Percentiles rank a stretch among this genome's conserved stretches.
These are phyloP conservation scores for Penicillium frequentans DNA, from an alignment of 2,329 filamentous ascomycete genomes.

Conservation along the genomic window DNA sequence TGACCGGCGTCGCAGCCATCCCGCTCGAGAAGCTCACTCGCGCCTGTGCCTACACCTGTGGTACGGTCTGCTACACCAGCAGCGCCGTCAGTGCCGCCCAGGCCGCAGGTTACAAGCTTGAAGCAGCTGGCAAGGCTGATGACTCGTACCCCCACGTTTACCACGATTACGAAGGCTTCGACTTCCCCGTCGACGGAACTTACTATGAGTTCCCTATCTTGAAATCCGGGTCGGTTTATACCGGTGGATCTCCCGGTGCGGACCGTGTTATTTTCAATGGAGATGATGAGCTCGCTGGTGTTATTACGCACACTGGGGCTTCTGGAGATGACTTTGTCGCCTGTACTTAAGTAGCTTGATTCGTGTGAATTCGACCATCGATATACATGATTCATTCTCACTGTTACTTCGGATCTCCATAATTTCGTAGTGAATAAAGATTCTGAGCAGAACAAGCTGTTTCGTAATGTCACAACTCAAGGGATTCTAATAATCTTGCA, in stretches of 20 bases:
- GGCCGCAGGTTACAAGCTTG: slow-evolving; percentile 53
- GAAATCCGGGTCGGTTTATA: slow-evolving; percentile 51
- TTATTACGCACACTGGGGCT: slow-evolving; percentile 70
- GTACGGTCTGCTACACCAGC: slow-evolving; percentile 53
- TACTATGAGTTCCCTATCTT: slow-evolving; percentile 66
- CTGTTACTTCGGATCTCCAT: too few relatives aligned
- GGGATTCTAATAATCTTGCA: background rate
- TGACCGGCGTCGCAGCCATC: slow-evolving; percentile 24
- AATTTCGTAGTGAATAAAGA: too few relatives aligned
- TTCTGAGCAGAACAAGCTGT: too few relatives aligned
- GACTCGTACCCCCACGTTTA: slow-evolving; percentile 59
- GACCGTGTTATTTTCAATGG: slow-evolving; percentile 67
- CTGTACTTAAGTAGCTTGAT: slow-evolving; percentile 40
- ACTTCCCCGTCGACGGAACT: slow-evolving; percentile 57
- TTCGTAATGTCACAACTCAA: background rate
- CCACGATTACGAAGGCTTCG: slow-evolving; percentile 64
- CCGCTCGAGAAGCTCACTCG: slow-evolving; percentile 36
- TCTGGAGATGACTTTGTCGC: slow-evolving; percentile 67
- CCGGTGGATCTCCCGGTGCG: slow-evolving; percentile 63
- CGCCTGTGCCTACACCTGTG: slow-evolving; percentile 55
- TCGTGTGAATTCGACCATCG: too few relatives aligned
- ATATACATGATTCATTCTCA: too few relatives aligned
- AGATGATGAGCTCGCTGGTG: slow-evolving; percentile 57
- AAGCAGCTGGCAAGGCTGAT: slow-evolving; percentile 38
- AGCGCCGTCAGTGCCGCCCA: slow-evolving; percentile 52